Evolutionary conservation across 1,139 yeast genomes (phyloP).

Genomic region (Taphrina confusa): DNA sequence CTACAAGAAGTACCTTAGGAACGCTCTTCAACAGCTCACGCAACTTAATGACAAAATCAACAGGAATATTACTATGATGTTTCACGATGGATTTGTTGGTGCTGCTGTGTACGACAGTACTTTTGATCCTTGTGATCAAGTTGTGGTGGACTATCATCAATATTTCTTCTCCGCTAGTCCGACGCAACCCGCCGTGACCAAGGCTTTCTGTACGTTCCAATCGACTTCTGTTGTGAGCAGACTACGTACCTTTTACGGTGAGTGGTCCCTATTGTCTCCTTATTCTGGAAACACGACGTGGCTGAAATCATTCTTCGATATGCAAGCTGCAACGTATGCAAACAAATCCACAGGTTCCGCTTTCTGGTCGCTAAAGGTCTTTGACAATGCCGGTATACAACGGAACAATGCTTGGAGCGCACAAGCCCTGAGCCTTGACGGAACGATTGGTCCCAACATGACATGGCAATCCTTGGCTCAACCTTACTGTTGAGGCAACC

Average conservation of each 20-base stretch:
- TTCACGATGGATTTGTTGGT: constrained; percentile 20
- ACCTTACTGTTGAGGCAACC: too few relatives aligned
- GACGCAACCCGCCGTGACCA: background rate
- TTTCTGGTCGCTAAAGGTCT: constrained; percentile 13
- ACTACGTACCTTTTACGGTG: constrained; percentile 12
- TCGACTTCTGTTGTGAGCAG: background rate
- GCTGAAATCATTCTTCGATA: constrained; percentile 45
- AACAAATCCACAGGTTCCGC: constrained; percentile 18
- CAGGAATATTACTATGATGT: constrained; percentile 17
- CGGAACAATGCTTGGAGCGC: constrained; percentile 22
- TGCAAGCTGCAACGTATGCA: constrained; percentile 43
- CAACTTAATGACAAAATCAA: background rate
- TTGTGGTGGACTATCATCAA: constrained; percentile 8
- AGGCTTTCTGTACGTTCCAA: background rate
- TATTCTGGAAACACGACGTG: constrained; percentile 2
- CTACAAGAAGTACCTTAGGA: constrained; percentile 12
- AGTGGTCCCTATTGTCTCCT: constrained; percentile 2
- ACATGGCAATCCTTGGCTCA: too few relatives aligned
- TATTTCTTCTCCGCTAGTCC: background rate
- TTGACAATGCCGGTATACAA: background rate
- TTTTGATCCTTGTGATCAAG: background rate
- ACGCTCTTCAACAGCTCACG: background rate
- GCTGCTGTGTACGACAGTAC: background rate
- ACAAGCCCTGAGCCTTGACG: background rate
- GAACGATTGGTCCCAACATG: background rate